A percentile compares a stretch with the other conserved stretches of the same genome.
phyloP scores from a whole-genome alignment of 352 stramenopile species.

The Globisporangium polare region DNA sequence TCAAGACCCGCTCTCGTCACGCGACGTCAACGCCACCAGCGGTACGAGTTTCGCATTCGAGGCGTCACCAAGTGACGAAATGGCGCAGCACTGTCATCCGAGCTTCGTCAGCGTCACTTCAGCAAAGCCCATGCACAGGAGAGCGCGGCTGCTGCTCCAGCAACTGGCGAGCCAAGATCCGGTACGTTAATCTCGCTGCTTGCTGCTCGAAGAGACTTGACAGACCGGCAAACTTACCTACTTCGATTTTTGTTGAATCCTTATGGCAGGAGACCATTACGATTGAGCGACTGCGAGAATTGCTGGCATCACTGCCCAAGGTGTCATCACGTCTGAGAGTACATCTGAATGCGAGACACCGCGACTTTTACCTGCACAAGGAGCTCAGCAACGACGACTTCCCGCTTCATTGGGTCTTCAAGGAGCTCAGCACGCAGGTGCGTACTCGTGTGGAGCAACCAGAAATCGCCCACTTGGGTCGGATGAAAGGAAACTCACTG shows the following conservation, averaged over 20 bases:
- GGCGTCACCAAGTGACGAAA: not conserved
- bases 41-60: slow-evolving; percentile 10
- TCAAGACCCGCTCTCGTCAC: not conserved
- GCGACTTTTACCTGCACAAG: slow-evolving; percentile 31
- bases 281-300: slow-evolving; percentile 6
- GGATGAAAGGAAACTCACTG: not conserved
- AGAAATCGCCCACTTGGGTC: not conserved
- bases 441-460: no score
- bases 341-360: slow-evolving; percentile 26
- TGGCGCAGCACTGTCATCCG: slow-evolving; percentile 4
- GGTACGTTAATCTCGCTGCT: not conserved
- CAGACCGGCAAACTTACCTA: not conserved
- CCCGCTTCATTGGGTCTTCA: slow-evolving; percentile 37
- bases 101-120: slow-evolving; percentile 19
- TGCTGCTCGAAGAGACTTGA: no score
- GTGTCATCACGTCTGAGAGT: not conserved
- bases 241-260: no score
- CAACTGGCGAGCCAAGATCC: slow-evolving; percentile 16
- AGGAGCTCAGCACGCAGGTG: slow-evolving; percentile 60
- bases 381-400: slow-evolving; percentile 15
- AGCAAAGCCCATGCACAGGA: slow-evolving; percentile 20
- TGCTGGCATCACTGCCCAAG: not conserved
- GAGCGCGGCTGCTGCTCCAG: slow-evolving; percentile 24
- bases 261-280: slow-evolving; percentile 6
- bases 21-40: not conserved